These are phyloP conservation scores for Aspergillus luchuensis DNA, from an alignment of 2,329 filamentous ascomycete genomes.

Conservation along the genomic window DNA sequence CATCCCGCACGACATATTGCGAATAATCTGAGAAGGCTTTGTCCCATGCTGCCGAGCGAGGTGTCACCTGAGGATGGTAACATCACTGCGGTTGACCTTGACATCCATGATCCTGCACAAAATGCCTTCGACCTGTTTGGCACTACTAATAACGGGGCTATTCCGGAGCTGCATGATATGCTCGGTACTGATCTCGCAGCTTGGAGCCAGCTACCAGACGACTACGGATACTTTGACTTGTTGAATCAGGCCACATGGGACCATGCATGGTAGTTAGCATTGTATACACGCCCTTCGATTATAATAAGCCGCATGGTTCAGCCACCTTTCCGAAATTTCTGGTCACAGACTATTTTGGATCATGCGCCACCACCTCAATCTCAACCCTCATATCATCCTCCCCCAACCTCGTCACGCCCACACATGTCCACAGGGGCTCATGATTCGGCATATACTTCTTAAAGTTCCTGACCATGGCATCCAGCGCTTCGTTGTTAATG, in stretches of 20 bases:
- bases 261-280: not conserved
- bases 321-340: too few species aligned
- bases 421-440: constrained; percentile 56
- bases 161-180: not conserved
- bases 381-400: constrained; percentile 59
- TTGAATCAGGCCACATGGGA: not conserved
- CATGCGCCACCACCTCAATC: constrained; percentile 59
- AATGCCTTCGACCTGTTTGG: not conserved
- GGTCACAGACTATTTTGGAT: constrained; percentile 16
- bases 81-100: too few species aligned
- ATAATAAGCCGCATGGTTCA: too few species aligned
- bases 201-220: constrained; percentile 1
- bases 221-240: constrained; percentile 2
- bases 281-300: too few species aligned
- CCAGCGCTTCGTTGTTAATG: constrained; percentile 43
- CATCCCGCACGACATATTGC: constrained; percentile 8
- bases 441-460: constrained; percentile 56
- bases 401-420: constrained; percentile 54
- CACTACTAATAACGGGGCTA: not conserved
- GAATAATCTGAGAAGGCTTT: not conserved
- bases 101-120: not conserved
- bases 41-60: not conserved
- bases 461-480: constrained; percentile 51
- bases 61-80: not conserved
- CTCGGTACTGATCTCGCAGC: not conserved